Evolutionary conservation across 78 protist genomes (phyloP), one percentile per base, ranked within the genome.

Genomic region (Dictyostelium capitatum): DNA sequence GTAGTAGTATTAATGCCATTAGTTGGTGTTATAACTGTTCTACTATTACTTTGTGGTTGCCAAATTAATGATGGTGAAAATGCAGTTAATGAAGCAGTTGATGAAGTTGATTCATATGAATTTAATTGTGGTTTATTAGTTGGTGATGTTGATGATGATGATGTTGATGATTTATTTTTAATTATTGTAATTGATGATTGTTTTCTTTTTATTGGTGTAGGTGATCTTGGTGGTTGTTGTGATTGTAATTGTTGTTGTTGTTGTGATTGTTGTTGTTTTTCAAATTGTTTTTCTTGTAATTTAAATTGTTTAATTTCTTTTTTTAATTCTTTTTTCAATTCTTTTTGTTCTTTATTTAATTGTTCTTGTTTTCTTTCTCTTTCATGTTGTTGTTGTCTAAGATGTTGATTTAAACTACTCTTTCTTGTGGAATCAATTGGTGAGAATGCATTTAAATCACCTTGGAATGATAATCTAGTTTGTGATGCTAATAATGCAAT

Each of bases 401-500:
- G 23, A 20, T 79, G n/a, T 75, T 75, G 65, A 8, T 23, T 30
- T 20, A 43, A n/a, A 15, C 41, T n/a, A 37, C 23, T 51, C 20
- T 19, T 54, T 56, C 32, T 54, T 54, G 19, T 79, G 54, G 6
- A 32, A 12, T 19, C 65, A n/a, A 73, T 57, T 7, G 93, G 93
- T 14, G 83, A 77, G 69, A 70, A 77, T 17, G 57, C 23, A 65
- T 87, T 87, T 28, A 87, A 47, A 20, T 87, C 84, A 43, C 62
- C 81, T 59, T 64, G 78, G n/a, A 41, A 83, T 6, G 93, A 87
- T 9, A 87, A 75, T 41, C 93, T n/a, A 4, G 80, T 41, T 15
- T 67, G 83, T 25, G 54, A n/a, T 20, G 84, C 67, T 0, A 87
- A 41, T 30, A 87, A 70, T 47, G 93, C 59, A 19, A 74, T 62